These are phyloP conservation scores for Endotrypanum monterogeii DNA, from an alignment of 208 protist genomes.

Conservation along the genomic window DNA sequence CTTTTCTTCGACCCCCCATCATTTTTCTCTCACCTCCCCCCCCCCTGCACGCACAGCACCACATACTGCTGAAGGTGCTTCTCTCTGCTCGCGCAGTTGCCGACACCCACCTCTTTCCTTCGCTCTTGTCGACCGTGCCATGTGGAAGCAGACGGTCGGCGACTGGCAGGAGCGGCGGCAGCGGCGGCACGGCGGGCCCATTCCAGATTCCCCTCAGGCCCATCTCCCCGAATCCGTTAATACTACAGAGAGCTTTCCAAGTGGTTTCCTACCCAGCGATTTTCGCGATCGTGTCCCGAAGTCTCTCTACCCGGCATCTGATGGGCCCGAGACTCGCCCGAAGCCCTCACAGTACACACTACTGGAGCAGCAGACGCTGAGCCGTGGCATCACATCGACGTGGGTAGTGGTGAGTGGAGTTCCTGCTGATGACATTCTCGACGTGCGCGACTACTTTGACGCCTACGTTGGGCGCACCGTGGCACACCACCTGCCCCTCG, in stretches of 20 bases:
- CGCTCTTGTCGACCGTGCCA: slow-evolving; percentile 2
- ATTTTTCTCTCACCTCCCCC: neutral
- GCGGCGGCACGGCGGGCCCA: slow-evolving; percentile 21
- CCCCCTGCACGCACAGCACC: neutral
- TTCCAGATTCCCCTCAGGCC: slow-evolving; percentile 12
- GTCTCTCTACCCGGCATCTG: slow-evolving; percentile 15
- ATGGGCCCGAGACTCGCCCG: slow-evolving; percentile 6
- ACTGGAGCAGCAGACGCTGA: slow-evolving; percentile 5
- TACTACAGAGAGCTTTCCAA: slow-evolving; percentile 14
- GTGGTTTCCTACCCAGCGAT: slow-evolving; percentile 26
- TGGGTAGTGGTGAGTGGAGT: slow-evolving; percentile 65
- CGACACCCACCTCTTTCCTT: neutral
- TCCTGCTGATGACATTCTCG: slow-evolving; percentile 37
- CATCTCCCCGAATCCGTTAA: slow-evolving; percentile 16
- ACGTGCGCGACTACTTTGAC: slow-evolving; percentile 81
- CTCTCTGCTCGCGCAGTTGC: neutral
- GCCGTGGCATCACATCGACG: slow-evolving; percentile 11
- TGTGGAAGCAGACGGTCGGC: slow-evolving; percentile 69
- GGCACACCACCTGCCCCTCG: slow-evolving; percentile 41
- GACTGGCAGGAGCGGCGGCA: slow-evolving; percentile 72
- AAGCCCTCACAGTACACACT: neutral
- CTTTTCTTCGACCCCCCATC: neutral
- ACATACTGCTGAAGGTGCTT: too few species aligned
- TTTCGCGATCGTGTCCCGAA: slow-evolving; percentile 21
- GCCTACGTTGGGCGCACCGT: slow-evolving; percentile 64